These are phyloP conservation scores for Marchantia polymorpha DNA, from an alignment of 225 moss, liverwort and hornwort species.

Conservation along the genomic window DNA sequence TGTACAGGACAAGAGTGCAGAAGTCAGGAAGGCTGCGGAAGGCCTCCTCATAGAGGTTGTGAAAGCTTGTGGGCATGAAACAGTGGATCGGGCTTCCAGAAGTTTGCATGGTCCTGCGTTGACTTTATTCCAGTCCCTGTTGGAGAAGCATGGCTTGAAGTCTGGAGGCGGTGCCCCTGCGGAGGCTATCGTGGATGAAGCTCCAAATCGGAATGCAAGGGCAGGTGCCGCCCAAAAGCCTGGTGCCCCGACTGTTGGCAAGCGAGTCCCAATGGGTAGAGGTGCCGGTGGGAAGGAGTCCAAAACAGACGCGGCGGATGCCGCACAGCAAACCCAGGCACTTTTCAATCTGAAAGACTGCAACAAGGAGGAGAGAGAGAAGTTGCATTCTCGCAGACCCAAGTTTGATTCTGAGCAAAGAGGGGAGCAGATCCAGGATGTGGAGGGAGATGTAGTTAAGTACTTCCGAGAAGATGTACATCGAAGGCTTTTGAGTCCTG, in stretches of 20 bases:
- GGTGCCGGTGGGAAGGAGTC: not conserved
- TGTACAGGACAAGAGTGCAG: constrained; percentile 81
- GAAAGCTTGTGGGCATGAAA: constrained; percentile 64
- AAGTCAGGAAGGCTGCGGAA: constrained; percentile 87
- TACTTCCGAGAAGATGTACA: constrained; percentile 88
- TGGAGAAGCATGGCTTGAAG: constrained; percentile 47
- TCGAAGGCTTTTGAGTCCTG: constrained; percentile 72
- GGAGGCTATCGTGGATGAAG: not conserved
- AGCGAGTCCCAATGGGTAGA: not conserved
- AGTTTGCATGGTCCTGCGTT: constrained; percentile 68
- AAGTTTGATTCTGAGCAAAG: constrained; percentile 51
- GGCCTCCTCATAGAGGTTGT: constrained; percentile 66
- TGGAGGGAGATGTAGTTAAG: constrained; percentile 63
- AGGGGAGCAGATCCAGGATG: constrained; percentile 47
- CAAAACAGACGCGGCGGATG: constrained; percentile 39
- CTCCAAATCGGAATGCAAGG: not conserved
- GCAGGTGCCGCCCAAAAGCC: not conserved
- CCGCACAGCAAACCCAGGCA: constrained; percentile 75
- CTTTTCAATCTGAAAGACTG: constrained; percentile 81
- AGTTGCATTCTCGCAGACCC: constrained; percentile 33
- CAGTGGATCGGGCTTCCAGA: constrained; percentile 61
- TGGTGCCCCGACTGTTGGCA: not conserved
- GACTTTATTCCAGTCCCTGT: constrained; percentile 56
- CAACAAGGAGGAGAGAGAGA: constrained; percentile 60
- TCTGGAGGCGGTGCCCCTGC: not conserved